A percentile compares a stretch with the other conserved stretches of the same genome.
Evolutionary conservation across 495 filamentous ascomycete species (phyloP).

Genomic region (Penicillium arizonense): DNA sequence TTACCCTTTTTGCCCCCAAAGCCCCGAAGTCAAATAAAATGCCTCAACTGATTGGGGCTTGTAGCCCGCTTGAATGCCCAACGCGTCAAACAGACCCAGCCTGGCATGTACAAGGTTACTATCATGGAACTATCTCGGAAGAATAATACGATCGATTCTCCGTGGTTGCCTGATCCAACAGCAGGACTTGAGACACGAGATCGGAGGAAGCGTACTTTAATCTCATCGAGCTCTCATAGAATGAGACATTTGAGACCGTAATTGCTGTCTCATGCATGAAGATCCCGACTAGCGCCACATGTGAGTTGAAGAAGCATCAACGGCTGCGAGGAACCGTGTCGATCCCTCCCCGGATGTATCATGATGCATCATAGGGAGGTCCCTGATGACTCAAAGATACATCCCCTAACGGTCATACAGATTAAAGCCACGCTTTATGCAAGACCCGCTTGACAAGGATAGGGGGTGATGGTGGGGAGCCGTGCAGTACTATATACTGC

Average conservation of each 20-base stretch:
- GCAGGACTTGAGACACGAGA: too few relatives aligned
- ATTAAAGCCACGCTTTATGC: constrained; percentile 19
- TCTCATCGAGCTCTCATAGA: background rate
- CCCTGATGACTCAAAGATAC: too few relatives aligned
- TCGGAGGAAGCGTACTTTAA: background rate
- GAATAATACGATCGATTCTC: background rate
- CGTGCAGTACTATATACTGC: constrained; percentile 23
- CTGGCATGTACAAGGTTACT: constrained; percentile 5
- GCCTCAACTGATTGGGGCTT: constrained; percentile 3
- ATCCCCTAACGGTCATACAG: constrained; percentile 17
- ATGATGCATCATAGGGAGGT: constrained; percentile 7
- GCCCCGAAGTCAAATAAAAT: background rate
- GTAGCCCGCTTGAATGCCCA: constrained; percentile 14
- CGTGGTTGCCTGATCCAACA: constrained; percentile 11
- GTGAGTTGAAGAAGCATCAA: constrained; percentile 40
- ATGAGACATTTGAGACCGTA: constrained; percentile 11
- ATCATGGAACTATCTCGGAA: constrained; percentile 7
- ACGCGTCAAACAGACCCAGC: constrained; percentile 12
- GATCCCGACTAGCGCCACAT: constrained; percentile 48
- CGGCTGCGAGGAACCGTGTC: constrained; percentile 45
- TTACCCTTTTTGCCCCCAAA: background rate
- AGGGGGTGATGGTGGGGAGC: constrained; percentile 10
- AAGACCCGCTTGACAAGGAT: constrained; percentile 28
- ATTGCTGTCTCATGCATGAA: constrained; percentile 35
- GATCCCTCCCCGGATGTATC: constrained; percentile 42